Base-by-base conservation (phyloP, 345 rosid species). In the Acer campestre region DNA sequence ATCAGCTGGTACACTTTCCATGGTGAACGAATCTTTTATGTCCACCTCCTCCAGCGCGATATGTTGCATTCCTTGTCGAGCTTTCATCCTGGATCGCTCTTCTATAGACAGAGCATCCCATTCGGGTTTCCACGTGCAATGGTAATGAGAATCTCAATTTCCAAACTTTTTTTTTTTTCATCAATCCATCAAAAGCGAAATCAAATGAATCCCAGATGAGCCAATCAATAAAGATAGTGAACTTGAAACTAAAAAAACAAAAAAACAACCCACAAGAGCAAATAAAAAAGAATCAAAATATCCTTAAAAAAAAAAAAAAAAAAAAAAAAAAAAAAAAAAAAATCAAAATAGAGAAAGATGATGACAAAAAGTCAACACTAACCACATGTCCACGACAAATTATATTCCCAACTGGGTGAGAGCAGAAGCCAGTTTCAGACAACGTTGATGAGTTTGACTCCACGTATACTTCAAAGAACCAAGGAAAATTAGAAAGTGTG, bases 1-100 rank as follows among this genome's bases (percentile, higher is more conserved):
- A 74, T 95, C 91, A 1, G 86, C 76, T 0, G 94, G 91, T 8
- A 92, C 90, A 38, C 83, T 90, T 75, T 83, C 58, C 89, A 86
- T 80, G 20, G 91, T n/a, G n/a, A 80, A 70, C 0, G 95, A 86
- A 80, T 92, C 93, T 80, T 64, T 86, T 31, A 90, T 77, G n/a
- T 93, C 96, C 7, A 92, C 88, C 10, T 88, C 94, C 59, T 92
- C 97, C 71, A 92, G 63, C 61, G 91, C 91, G 35, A 89, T 66
- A 86, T 93, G 94, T 6, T 82, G 92, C 73, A 90, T 62, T n/a
- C 99, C 98, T 76, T 95, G 99, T 51, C 96, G 82, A 4, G 91
- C 82, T 61, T 87, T 93, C 68, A 93, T 11, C 82, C 84, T 90
- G 6, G 80, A 65, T 83, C 82, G 80, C 73, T 86, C 87, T 0